phyloP scores from a whole-genome alignment of 805 yeast species.

The Kodamaea sagamina region DNA sequence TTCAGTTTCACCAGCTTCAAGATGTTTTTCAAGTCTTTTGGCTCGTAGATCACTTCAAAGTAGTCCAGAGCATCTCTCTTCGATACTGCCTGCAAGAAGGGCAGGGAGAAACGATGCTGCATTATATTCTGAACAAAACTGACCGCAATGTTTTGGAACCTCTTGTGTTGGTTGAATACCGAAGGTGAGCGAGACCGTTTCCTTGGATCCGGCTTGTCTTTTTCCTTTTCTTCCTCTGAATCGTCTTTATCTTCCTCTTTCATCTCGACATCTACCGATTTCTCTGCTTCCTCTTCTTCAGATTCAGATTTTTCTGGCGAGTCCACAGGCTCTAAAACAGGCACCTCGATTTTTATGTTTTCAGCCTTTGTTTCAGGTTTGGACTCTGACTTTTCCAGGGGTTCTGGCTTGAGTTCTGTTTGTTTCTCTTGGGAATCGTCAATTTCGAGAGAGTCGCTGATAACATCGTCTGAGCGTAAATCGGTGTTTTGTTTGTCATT shows the following conservation, averaged over 20 bases:
- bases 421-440: neutral
- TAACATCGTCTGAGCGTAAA: neutral
- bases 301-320: conserved; percentile 10
- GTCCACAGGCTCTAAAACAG: conserved; percentile 10
- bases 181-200: conserved; percentile 21
- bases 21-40: conserved; percentile 69
- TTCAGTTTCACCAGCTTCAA: conserved; percentile 53
- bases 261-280: too few species aligned
- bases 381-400: neutral
- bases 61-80: conserved; percentile 70
- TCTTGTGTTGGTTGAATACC: conserved; percentile 39
- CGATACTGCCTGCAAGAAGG: conserved; percentile 70
- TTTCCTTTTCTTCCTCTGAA: conserved; percentile 14
- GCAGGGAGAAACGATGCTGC: conserved; percentile 71
- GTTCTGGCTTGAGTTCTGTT: neutral
- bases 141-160: conserved; percentile 61
- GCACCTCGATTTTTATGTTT: conserved; percentile 9
- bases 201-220: conserved; percentile 12
- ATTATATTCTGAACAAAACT: conserved; percentile 65
- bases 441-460: conserved; percentile 2
- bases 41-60: conserved; percentile 56
- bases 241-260: conserved; percentile 2
- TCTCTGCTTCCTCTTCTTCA: conserved; percentile 10
- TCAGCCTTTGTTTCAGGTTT: conserved; percentile 2
- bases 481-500: neutral